Evolutionary conservation across 2,329 filamentous ascomycete genomes (phyloP), one percentile per base, ranked within the genome.

Genomic region (Xenoacremonium recifei): DNA sequence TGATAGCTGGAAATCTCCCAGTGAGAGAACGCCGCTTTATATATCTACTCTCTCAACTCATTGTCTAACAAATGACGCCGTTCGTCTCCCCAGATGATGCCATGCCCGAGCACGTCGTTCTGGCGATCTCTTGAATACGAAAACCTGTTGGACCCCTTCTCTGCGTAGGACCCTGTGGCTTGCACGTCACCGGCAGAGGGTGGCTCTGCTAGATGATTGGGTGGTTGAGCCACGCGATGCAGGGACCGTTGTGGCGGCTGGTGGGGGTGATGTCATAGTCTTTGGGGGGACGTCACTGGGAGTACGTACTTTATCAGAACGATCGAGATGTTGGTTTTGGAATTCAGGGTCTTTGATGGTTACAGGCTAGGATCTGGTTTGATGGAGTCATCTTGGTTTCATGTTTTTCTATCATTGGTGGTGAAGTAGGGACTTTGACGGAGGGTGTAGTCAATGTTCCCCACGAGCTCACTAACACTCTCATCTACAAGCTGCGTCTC

Each of bases 261-360:
- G 27, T 49, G 40, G 50, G 35, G 34, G 47, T 58, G 51, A 58
- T 58, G 55, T 58, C 53, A 58, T 58, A 9, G 6, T 13, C 7
- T 31, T 15, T 11, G 13, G 29, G 29, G 29, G 29, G n/a, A n/a
- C n/a, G n/a, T n/a, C n/a, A n/a, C n/a, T n/a, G n/a, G n/a, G n/a
- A n/a, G n/a, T n/a, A 31, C 5, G 29, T 13, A 31, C 4, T 11
- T 31, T 18, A 35, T 35, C 33, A 13, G 20, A 35, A 31, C 29
- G 29, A 16, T 11, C 10, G 16, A 34, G n/a, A n/a, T n/a, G n/a
- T n/a, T n/a, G n/a, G n/a, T n/a, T n/a, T n/a, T n/a, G n/a, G n/a
- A n/a, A n/a, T n/a, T n/a, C n/a, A n/a, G n/a, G n/a, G n/a, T n/a
- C n/a, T n/a, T n/a, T n/a, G n/a, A n/a, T n/a, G n/a, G n/a, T n/a